Evolutionary conservation across 2,329 filamentous ascomycete species (phyloP), one percentile per base, ranked within the genome.

Genomic region (Plenodomus biglobosus): DNA sequence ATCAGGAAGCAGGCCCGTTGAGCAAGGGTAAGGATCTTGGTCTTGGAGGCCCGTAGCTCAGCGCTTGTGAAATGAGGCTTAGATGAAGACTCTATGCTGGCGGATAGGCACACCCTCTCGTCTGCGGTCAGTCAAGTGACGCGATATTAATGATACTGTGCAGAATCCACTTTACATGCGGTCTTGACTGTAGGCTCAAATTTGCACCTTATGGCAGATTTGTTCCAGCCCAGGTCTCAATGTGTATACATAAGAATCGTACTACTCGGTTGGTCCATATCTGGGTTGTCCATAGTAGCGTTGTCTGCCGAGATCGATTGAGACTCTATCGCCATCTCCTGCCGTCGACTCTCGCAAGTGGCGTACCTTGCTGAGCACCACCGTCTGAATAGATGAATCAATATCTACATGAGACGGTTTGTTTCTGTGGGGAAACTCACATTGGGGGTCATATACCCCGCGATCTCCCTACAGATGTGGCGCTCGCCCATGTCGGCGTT

Each of bases 1-100:
- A 66, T 68, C 58, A 66, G 67, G 67, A 69, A 68, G 50, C 53
- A 71, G 68, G 67, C 64, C 68, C 68, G 68, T 56, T 55, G 60
- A 58, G 55, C 56, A 64, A 62, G 62, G 49, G 37, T 46, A 56
- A 52, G 53, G 44, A 61, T 63, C 61, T 52, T 59, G 52, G 43
- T 56, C 48, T 53, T 48, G 46, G 58, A n/a, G 7, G 17, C 62
- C 67, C n/a, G 66, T 61, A 52, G 48, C 49, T 56, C 48, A 53
- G 53, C 56, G 52, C 50, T 52, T 50, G 44, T 42, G 57, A 60
- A 52, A 61, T 61, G 64, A 68, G 60, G 62, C 62, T 65, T 66
- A 64, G 52, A 67, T 65, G 56, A 62, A 52, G 40, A 38, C 60
- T 50, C 47, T 58, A 59, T 63, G 60, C 58, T 42, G 42, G 48